Conservation (phyloP, 1,139 yeast species). For the Candida sp. region DNA sequence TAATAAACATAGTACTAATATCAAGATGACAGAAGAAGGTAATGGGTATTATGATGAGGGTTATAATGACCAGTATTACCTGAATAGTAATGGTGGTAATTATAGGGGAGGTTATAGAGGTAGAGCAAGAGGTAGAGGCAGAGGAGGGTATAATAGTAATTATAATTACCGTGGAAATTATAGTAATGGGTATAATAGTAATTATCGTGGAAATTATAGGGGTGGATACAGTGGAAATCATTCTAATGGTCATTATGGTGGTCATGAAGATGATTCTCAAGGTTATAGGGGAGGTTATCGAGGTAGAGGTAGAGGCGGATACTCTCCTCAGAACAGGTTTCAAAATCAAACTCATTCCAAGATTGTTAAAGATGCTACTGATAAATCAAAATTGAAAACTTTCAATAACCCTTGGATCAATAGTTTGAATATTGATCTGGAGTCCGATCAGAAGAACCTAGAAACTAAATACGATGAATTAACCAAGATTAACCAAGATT, state of each 20-base stretch:
- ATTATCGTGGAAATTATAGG: constrained; percentile 6
- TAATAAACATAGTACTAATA: too few relatives aligned
- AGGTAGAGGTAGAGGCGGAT: constrained; percentile 10
- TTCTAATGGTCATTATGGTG: background rate
- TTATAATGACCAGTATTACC: constrained; percentile 5
- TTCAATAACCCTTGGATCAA: constrained; percentile 28
- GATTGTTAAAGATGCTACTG: background rate
- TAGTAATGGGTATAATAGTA: constrained; percentile 17
- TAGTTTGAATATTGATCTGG: constrained; percentile 20
- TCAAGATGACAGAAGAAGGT: constrained; percentile 2
- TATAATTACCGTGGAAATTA: constrained; percentile 4
- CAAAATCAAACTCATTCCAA: too few relatives aligned
- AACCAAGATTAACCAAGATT: constrained; percentile 18
- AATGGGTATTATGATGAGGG: constrained; percentile 5
- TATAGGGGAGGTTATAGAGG: constrained; percentile 16
- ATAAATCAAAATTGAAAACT: constrained; percentile 11
- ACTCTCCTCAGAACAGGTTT: constrained; percentile 3
- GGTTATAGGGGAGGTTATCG: constrained; percentile 12
- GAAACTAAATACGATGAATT: constrained; percentile 19
- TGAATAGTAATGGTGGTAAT: constrained; percentile 1
- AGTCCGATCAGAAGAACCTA: constrained; percentile 15
- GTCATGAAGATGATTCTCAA: constrained; percentile 1
- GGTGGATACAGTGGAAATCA: constrained; percentile 7
- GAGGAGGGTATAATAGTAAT: constrained; percentile 4
- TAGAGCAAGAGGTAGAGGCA: constrained; percentile 15